Percentiles rank a stretch among this genome's conserved stretches.
phyloP scores from a whole-genome alignment of 495 filamentous ascomycete species.

The Massariosphaeria phaeospora region DNA sequence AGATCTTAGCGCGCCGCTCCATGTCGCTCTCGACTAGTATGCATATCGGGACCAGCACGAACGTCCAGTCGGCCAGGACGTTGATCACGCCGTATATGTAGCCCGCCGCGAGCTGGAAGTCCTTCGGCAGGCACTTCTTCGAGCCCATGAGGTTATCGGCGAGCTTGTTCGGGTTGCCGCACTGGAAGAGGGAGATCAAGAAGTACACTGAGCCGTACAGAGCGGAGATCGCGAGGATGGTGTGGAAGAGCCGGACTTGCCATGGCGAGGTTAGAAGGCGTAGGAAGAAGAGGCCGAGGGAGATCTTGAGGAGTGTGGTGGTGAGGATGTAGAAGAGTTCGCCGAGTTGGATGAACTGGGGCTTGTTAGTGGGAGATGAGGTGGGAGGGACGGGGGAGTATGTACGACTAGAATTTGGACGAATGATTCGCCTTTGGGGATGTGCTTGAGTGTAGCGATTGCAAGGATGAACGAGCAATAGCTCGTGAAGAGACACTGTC shows the following conservation, averaged over 20 bases:
- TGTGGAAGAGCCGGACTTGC: conserved; percentile 35
- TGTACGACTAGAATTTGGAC: too few species aligned
- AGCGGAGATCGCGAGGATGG: conserved; percentile 36
- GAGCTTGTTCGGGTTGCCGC: conserved; percentile 30
- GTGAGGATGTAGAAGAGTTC: conserved; percentile 42
- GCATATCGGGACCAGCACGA: conserved; percentile 44
- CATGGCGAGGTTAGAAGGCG: conserved; percentile 37
- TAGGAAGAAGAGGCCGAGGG: conserved; percentile 46
- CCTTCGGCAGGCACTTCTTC: conserved; percentile 35
- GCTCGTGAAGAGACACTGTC: conserved; percentile 22
- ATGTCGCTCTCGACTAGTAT: conserved; percentile 44
- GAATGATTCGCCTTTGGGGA: not conserved
- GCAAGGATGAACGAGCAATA: conserved; percentile 23
- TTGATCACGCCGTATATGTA: conserved; percentile 41
- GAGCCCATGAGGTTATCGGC: not conserved
- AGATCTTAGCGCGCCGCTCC: conserved; percentile 22
- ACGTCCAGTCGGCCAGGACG: conserved; percentile 41
- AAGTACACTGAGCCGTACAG: conserved; percentile 42
- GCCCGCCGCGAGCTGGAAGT: conserved; percentile 26
- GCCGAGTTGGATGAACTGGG: conserved; percentile 34
- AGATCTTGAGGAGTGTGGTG: conserved; percentile 42
- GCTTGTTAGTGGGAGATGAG: not conserved
- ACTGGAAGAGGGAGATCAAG: conserved; percentile 45
- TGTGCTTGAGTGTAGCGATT: conserved; percentile 2
- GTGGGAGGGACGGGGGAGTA: conserved; percentile 18